A percentile compares a stretch with the other conserved stretches of the same genome.
phyloP scores from a whole-genome alignment of 2,329 filamentous ascomycete species.

The Simplicillium aogashimaense region DNA sequence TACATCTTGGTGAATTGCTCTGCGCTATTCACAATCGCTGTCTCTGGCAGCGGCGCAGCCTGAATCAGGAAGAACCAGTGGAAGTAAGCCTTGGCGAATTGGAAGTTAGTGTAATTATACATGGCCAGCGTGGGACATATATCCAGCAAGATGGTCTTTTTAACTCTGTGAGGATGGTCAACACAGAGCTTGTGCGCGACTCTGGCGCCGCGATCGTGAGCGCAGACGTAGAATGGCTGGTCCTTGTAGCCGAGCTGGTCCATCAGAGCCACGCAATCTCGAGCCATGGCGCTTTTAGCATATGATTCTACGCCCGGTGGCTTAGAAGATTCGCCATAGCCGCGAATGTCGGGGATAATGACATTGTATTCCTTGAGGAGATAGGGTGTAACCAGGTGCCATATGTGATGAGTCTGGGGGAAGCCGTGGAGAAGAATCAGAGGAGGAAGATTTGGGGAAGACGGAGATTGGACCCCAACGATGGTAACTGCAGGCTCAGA shows the following conservation, averaged over 20 bases:
- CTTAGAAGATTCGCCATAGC: constrained; percentile 41
- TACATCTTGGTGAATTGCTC: constrained; percentile 30
- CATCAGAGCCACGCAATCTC: constrained; percentile 37
- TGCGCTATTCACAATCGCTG: constrained; percentile 27
- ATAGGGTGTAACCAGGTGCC: constrained; percentile 33
- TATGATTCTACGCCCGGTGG: constrained; percentile 24
- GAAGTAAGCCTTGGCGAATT: constrained; percentile 40
- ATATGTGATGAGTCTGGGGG: constrained; percentile 41
- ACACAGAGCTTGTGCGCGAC: constrained; percentile 45
- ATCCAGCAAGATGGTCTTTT: constrained; percentile 35
- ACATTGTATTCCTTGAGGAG: constrained; percentile 29
- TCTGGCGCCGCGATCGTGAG: constrained; percentile 47
- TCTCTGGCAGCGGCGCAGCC: constrained; percentile 37
- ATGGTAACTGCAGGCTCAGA: constrained; percentile 28
- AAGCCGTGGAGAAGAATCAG: constrained; percentile 42
- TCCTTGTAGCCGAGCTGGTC: constrained; percentile 21
- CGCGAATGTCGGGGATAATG: constrained; percentile 37
- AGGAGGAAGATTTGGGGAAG: constrained; percentile 20
- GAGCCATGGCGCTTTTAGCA: constrained; percentile 38
- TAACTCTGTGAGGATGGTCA: constrained; percentile 29
- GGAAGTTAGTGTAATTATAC: constrained; percentile 31
- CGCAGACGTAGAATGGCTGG: constrained; percentile 36
- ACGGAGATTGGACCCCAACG: constrained; percentile 24
- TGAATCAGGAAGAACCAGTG: constrained; percentile 53
- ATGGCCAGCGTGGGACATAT: constrained; percentile 46